phyloP scores from a whole-genome alignment of 2,329 filamentous ascomycete species.

The Colletotrichum coccodes region DNA sequence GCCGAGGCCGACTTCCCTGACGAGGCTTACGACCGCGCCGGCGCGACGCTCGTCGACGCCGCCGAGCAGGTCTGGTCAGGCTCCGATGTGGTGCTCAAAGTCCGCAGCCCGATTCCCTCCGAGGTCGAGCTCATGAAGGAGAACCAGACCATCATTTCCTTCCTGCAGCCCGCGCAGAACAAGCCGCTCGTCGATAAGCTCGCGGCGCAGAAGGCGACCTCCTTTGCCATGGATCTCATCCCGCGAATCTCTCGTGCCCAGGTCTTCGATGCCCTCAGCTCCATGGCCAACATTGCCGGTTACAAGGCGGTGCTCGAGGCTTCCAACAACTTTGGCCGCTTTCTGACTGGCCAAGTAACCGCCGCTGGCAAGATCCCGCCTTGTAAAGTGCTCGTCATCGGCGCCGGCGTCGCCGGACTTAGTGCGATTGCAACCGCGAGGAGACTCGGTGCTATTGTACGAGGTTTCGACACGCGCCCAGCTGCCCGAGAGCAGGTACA shows the following conservation, averaged over 20 bases:
- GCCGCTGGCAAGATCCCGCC: slow-evolving; percentile 91
- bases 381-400: slow-evolving; percentile 90
- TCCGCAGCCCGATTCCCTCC: slow-evolving; percentile 76
- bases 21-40: slow-evolving; percentile 79
- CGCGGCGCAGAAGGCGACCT: slow-evolving; percentile 75
- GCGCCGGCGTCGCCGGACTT: slow-evolving; percentile 87
- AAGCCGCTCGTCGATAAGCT: slow-evolving; percentile 78
- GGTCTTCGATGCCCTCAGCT: slow-evolving; percentile 87
- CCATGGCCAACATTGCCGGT: slow-evolving; percentile 94
- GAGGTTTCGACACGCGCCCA: slow-evolving; percentile 91
- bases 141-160: slow-evolving; percentile 81
- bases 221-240: slow-evolving; percentile 93
- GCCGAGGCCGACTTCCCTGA: slow-evolving; percentile 81
- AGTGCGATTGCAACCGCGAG: slow-evolving; percentile 89
- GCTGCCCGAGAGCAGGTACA: slow-evolving; percentile 90
- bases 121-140: slow-evolving; percentile 76
- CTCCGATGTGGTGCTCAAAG: slow-evolving; percentile 85
- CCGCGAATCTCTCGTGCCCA: slow-evolving; percentile 90
- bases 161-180: slow-evolving; percentile 86
- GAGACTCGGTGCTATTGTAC: slow-evolving; percentile 87
- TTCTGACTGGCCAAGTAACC: slow-evolving; percentile 89
- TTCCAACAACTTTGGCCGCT: slow-evolving; percentile 88
- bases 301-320: slow-evolving; percentile 94
- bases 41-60: slow-evolving; percentile 79
- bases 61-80: slow-evolving; percentile 76